Conservation (phyloP, 1,284 basidiomycete species). For the Apiotrichum laibachii region DNA sequence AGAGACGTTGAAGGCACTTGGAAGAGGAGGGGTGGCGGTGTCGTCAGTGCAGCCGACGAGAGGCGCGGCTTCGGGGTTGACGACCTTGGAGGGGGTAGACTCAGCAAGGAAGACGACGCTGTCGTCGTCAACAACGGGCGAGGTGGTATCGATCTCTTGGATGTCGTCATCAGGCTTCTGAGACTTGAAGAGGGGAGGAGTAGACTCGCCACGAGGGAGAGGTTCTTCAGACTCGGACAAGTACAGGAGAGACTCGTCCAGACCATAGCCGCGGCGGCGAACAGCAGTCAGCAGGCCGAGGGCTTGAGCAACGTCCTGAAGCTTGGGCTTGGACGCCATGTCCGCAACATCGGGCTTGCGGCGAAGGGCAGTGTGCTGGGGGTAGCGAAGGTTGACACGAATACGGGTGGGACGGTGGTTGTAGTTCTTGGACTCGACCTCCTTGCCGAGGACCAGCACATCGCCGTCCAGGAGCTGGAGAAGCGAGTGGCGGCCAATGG, state of each 20-base stretch:
- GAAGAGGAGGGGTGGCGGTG: background rate
- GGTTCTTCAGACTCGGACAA: constrained; percentile 19
- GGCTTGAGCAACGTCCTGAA: background rate
- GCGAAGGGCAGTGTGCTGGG: background rate
- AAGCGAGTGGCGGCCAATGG: constrained; percentile 13
- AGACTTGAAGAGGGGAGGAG: background rate
- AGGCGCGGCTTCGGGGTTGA: no score
- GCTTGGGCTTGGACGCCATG: background rate
- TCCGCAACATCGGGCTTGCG: background rate
- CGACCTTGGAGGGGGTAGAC: background rate
- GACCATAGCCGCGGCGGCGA: constrained; percentile 11
- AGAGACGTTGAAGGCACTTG: no score
- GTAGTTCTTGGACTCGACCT: constrained; percentile 12
- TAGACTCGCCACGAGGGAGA: constrained; percentile 5
- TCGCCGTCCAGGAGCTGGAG: constrained; percentile 27
- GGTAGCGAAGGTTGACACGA: constrained; percentile 6
- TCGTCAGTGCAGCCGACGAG: no score
- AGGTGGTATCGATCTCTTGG: background rate
- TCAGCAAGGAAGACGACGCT: background rate
- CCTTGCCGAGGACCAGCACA: constrained; percentile 29
- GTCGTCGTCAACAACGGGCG: background rate
- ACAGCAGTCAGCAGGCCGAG: background rate
- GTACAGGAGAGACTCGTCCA: constrained; percentile 12
- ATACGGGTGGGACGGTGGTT: constrained; percentile 6
- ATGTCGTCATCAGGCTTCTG: background rate